These are phyloP conservation scores for Circinella umbellata DNA, from an alignment of 371 early-diverging fungal genomes.

Conservation along the genomic window DNA sequence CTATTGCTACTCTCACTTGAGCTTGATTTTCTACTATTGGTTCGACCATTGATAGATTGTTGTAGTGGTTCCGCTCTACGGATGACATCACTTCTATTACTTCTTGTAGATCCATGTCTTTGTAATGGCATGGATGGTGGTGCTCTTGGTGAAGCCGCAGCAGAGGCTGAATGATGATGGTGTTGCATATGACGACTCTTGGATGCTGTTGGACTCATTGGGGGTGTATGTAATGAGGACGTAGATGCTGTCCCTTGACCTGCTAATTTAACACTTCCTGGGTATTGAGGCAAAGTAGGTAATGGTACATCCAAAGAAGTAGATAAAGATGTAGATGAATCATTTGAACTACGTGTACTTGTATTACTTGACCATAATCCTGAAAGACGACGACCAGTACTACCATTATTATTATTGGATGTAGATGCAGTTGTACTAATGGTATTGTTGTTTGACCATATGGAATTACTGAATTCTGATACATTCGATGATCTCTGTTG, in stretches of 20 bases:
- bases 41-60: background rate
- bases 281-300: constrained; percentile 38
- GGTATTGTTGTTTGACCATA: constrained; percentile 29
- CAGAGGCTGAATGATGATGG: constrained; percentile 9
- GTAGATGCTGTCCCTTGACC: constrained; percentile 32
- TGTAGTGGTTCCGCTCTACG: background rate
- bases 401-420: background rate
- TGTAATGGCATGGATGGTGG: constrained; percentile 2
- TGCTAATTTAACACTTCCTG: constrained; percentile 42
- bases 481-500: constrained; percentile 33
- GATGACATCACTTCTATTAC: constrained; percentile 2
- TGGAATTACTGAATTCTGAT: constrained; percentile 30
- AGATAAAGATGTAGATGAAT: constrained; percentile 34
- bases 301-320: constrained; percentile 20
- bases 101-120: constrained; percentile 9
- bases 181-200: constrained; percentile 21
- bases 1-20: constrained; percentile 5
- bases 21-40: background rate
- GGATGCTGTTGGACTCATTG: constrained; percentile 27
- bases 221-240: constrained; percentile 32
- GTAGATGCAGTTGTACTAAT: constrained; percentile 18
- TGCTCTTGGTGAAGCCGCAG: constrained; percentile 19
- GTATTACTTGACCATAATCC: constrained; percentile 40
- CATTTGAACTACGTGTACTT: constrained; percentile 40
- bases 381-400: constrained; percentile 24